Evolutionary conservation across 2,329 filamentous ascomycete species (phyloP).

Genomic region (Fusarium chlamydosporum): DNA sequence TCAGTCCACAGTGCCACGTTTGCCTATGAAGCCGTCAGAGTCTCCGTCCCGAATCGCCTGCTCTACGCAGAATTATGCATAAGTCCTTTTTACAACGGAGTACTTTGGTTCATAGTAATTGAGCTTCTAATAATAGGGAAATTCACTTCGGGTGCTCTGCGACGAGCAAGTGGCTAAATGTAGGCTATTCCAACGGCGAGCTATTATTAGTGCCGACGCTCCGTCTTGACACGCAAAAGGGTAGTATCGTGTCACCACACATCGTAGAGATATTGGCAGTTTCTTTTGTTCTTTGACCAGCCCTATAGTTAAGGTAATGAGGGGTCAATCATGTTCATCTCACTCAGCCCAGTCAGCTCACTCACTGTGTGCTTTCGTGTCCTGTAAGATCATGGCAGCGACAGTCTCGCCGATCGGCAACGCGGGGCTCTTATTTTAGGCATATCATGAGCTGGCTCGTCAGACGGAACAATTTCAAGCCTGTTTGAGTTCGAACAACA

Average conservation of each 20-base stretch:
- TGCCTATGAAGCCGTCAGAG: neutral
- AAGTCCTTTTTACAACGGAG: no score
- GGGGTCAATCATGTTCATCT: neutral
- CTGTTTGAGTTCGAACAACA: neutral
- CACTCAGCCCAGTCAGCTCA: constrained; percentile 2
- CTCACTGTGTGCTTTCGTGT: neutral
- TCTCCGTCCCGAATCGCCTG: neutral
- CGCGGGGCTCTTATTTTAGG: neutral
- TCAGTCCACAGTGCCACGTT: neutral
- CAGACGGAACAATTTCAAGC: neutral
- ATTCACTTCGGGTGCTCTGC: no score
- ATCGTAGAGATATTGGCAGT: neutral
- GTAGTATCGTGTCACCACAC: neutral
- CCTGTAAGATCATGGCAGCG: neutral
- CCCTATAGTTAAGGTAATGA: no score
- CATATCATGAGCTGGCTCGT: accelerated
- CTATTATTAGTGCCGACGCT: neutral
- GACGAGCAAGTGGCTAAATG: neutral
- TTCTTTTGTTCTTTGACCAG: no score
- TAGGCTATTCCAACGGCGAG: neutral
- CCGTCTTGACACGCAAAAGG: neutral
- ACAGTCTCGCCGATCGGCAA: neutral
- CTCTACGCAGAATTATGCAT: accelerated
- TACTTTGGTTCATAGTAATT: neutral
- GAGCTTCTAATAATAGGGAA: neutral